Conservation (phyloP, 768 basidiomycete species). For the Cyathus striatus region DNA sequence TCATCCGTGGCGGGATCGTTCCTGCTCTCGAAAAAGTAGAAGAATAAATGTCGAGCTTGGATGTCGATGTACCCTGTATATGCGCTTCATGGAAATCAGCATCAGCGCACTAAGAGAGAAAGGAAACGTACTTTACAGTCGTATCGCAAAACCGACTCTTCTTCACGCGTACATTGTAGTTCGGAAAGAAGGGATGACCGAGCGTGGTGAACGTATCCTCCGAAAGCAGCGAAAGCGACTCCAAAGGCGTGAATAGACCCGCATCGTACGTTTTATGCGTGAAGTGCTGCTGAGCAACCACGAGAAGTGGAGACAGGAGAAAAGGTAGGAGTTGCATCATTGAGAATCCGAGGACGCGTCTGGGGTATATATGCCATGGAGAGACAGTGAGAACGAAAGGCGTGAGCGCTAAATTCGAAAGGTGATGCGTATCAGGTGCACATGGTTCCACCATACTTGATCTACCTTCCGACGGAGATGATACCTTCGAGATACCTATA, state of each 20-base stretch:
- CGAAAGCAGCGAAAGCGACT: slow-evolving; percentile 12
- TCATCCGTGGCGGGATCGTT: background rate
- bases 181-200: slow-evolving; percentile 18
- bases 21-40: slow-evolving; percentile 33
- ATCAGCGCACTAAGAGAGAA: background rate
- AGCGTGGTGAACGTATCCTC: slow-evolving; percentile 24
- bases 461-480: too few species aligned
- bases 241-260: slow-evolving; percentile 20
- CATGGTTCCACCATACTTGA: too few species aligned
- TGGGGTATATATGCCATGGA: too few species aligned
- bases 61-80: slow-evolving; percentile 47
- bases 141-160: slow-evolving; percentile 55
- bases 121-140: slow-evolving; percentile 41
- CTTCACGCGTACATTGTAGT: slow-evolving; percentile 53
- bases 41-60: slow-evolving; percentile 41
- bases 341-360: too few species aligned
- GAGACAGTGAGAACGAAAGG: too few species aligned
- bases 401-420: too few species aligned
- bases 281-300: too few species aligned
- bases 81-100: slow-evolving; percentile 13
- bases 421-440: too few species aligned
- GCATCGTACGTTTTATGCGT: too few species aligned
- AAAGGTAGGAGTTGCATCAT: too few species aligned
- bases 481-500: too few species aligned
- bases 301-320: too few species aligned